These are phyloP conservation scores for Ogataea trehaloabstinens DNA, from an alignment of 805 yeast genomes.

Conservation along the genomic window DNA sequence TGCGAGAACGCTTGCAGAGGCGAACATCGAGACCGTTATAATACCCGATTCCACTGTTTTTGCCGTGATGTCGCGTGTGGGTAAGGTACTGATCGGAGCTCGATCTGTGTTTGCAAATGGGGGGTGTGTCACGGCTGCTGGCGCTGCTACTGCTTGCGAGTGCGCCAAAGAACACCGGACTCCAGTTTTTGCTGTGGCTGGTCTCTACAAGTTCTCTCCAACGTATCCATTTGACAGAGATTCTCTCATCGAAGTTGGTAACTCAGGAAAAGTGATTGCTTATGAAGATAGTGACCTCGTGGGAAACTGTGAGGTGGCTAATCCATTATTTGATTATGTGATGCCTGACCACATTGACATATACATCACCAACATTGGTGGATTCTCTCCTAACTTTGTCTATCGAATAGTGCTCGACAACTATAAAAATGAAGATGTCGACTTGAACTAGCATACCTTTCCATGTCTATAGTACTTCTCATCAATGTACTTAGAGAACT, in stretches of 20 bases:
- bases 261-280: slow-evolving; percentile 82
- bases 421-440: slow-evolving; percentile 81
- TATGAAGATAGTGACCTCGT: slow-evolving; percentile 69
- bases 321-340: slow-evolving; percentile 87
- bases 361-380: slow-evolving; percentile 92
- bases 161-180: slow-evolving; percentile 93
- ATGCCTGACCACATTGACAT: slow-evolving; percentile 94
- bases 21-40: slow-evolving; percentile 84
- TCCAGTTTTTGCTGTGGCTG: slow-evolving; percentile 96
- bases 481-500: neutral
- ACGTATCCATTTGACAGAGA: slow-evolving; percentile 87
- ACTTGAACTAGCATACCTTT: slow-evolving; percentile 38
- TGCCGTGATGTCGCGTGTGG: slow-evolving; percentile 96
- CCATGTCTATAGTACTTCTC: no score
- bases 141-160: slow-evolving; percentile 90
- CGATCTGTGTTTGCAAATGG: slow-evolving; percentile 94
- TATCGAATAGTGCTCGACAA: slow-evolving; percentile 94
- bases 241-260: slow-evolving; percentile 84
- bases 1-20: slow-evolving; percentile 75
- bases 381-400: slow-evolving; percentile 93
- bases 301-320: slow-evolving; percentile 75
- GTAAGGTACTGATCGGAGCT: slow-evolving; percentile 92
- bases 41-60: slow-evolving; percentile 91
- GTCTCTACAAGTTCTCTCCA: slow-evolving; percentile 89
- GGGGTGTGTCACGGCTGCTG: slow-evolving; percentile 85